These are phyloP conservation scores for Colletotrichum endophyticum DNA, from an alignment of 2,329 filamentous ascomycete genomes.

Conservation along the genomic window DNA sequence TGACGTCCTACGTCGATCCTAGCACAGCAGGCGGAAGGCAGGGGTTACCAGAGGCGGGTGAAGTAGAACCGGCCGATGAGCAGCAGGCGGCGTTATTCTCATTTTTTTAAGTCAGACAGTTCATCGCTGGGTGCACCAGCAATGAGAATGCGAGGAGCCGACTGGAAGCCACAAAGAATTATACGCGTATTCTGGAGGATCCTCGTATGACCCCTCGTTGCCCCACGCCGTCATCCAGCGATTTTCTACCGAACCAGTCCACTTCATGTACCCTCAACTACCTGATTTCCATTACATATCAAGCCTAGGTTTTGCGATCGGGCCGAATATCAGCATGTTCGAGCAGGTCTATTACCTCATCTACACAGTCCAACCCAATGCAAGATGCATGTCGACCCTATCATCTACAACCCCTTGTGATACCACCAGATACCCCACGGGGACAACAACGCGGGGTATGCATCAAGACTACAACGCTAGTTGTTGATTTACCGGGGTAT, in stretches of 20 bases:
- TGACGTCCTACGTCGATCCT: too few species aligned
- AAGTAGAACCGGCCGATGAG: too few species aligned
- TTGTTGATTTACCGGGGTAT: background rate
- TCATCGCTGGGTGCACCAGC: background rate
- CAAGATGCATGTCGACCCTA: background rate
- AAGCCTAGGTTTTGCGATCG: background rate
- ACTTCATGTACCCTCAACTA: background rate
- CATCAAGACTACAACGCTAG: background rate
- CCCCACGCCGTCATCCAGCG: background rate
- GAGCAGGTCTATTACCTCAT: fast-evolving
- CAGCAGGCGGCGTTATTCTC: background rate
- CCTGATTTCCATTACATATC: background rate
- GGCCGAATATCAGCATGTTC: background rate
- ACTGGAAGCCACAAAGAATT: background rate
- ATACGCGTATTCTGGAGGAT: background rate
- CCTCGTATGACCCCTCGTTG: background rate
- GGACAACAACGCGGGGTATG: background rate
- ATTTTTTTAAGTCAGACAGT: fast-evolving
- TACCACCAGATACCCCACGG: background rate
- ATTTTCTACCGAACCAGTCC: background rate
- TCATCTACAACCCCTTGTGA: background rate
- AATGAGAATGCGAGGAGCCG: background rate
- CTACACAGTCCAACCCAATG: background rate
- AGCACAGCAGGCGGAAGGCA: too few species aligned
- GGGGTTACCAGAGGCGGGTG: too few species aligned